A percentile compares a stretch with the other conserved stretches of the same genome.
phyloP scores from a whole-genome alignment of 2,329 filamentous ascomycete genomes.

The Epichloe elymi region DNA sequence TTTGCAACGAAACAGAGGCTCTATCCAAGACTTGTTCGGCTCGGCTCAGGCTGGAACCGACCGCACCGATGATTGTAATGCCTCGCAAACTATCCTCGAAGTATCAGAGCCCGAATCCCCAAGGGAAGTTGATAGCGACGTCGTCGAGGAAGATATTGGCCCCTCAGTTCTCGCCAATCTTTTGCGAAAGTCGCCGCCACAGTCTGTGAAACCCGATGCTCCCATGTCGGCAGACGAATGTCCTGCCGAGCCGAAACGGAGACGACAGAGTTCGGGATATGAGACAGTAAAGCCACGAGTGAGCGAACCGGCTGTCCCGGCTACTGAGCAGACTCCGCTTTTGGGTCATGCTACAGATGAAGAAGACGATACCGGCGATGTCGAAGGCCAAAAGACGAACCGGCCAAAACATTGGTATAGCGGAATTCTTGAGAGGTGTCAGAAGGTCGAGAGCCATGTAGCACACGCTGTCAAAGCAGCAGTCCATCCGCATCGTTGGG shows the following conservation, averaged over 20 bases:
- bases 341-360: constrained; percentile 22
- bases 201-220: constrained; percentile 14
- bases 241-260: neutral
- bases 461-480: constrained; percentile 21
- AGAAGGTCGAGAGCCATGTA: constrained; percentile 20
- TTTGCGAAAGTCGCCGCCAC: constrained; percentile 35
- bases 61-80: constrained; percentile 12
- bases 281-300: constrained; percentile 6
- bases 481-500: constrained; percentile 58
- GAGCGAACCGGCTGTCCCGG: constrained; percentile 6
- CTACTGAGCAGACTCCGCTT: constrained; percentile 35
- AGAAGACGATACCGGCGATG: constrained; percentile 23
- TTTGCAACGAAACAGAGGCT: constrained; percentile 23
- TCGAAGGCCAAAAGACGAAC: constrained; percentile 37
- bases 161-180: constrained; percentile 36
- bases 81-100: constrained; percentile 44
- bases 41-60: constrained; percentile 12
- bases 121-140: constrained; percentile 8
- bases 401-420: constrained; percentile 21
- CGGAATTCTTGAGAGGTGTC: constrained; percentile 17
- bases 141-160: constrained; percentile 12
- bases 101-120: constrained; percentile 36
- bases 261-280: neutral
- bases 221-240: constrained; percentile 1
- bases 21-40: constrained; percentile 15